phyloP scores from a whole-genome alignment of 768 basidiomycete genomes.

The Pholiota conissans region DNA sequence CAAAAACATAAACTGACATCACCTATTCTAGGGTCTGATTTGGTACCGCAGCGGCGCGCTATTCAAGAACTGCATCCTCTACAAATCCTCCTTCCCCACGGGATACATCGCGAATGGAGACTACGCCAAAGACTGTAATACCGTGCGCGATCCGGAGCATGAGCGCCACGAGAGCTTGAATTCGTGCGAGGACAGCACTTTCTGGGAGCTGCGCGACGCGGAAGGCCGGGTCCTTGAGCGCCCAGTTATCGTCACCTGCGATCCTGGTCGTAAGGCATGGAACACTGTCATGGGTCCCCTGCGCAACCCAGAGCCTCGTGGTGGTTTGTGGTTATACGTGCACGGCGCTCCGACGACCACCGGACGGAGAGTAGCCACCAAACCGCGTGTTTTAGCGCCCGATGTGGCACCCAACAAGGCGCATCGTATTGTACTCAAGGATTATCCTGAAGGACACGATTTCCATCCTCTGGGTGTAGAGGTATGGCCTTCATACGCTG shows the following conservation, averaged over 20 bases:
- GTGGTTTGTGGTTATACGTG: conserved; percentile 58
- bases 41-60: conserved; percentile 45
- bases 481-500: conserved; percentile 48
- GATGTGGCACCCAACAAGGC: conserved; percentile 22
- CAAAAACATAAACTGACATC: background rate
- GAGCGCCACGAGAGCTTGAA: conserved; percentile 31
- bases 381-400: conserved; percentile 11
- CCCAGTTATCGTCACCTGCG: conserved; percentile 51
- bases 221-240: conserved; percentile 40
- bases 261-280: conserved; percentile 59
- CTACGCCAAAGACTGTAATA: conserved; percentile 44
- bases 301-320: conserved; percentile 54
- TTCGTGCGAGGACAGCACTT: conserved; percentile 65
- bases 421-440: conserved; percentile 42
- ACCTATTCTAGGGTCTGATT: conserved; percentile 36
- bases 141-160: conserved; percentile 31
- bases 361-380: background rate
- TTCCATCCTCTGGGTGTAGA: conserved; percentile 77
- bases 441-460: conserved; percentile 56
- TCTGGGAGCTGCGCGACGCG: conserved; percentile 59
- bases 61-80: conserved; percentile 41
- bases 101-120: conserved; percentile 55
- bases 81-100: conserved; percentile 41
- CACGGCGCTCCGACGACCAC: conserved; percentile 5
- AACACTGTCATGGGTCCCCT: conserved; percentile 81